A percentile compares a stretch with the other conserved stretches of the same genome.
These are phyloP conservation scores for Pichiaceae sp. DNA, from an alignment of 1,139 yeast genomes.

Conservation along the genomic window DNA sequence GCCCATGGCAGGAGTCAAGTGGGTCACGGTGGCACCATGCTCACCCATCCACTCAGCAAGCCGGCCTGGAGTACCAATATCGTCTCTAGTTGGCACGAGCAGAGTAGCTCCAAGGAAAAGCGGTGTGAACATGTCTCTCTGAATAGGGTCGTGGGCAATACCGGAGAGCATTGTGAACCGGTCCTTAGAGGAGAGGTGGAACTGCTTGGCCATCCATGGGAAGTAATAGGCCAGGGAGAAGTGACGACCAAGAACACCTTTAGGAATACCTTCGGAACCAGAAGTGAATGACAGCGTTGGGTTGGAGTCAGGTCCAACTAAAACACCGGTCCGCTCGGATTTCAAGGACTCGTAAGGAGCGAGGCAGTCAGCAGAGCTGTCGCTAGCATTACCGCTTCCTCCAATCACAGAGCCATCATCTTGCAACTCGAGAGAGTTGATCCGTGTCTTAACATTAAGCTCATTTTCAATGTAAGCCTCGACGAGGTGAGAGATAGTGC, in stretches of 20 bases:
- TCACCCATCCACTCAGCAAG: slow-evolving; percentile 96
- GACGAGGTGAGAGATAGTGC: slow-evolving; percentile 67
- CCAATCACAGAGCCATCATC: slow-evolving; percentile 75
- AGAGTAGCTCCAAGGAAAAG: slow-evolving; percentile 89
- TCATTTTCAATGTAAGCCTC: slow-evolving; percentile 67
- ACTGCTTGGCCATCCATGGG: slow-evolving; percentile 95
- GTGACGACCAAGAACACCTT: slow-evolving; percentile 97
- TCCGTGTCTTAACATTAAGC: slow-evolving; percentile 59
- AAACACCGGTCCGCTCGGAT: slow-evolving; percentile 68
- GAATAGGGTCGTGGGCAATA: slow-evolving; percentile 98
- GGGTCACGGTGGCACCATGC: slow-evolving; percentile 91
- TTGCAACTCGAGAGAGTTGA: slow-evolving; percentile 68
- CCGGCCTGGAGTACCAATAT: slow-evolving; percentile 96
- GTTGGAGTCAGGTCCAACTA: slow-evolving; percentile 95
- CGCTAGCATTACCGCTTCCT: slow-evolving; percentile 42
- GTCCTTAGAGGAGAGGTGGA: slow-evolving; percentile 70
- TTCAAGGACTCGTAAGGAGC: slow-evolving; percentile 35
- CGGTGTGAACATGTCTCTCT: slow-evolving; percentile 98
- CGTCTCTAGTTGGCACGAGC: slow-evolving; percentile 91
- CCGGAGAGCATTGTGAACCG: slow-evolving; percentile 96
- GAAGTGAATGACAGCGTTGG: slow-evolving; percentile 97
- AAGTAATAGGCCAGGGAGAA: slow-evolving; percentile 93
- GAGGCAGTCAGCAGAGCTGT: slow-evolving; percentile 38
- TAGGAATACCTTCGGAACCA: slow-evolving; percentile 97
- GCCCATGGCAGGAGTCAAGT: slow-evolving; percentile 99